Conservation (phyloP, 2,329 filamentous ascomycete genomes). For the Chaetomium globosum region DNA sequence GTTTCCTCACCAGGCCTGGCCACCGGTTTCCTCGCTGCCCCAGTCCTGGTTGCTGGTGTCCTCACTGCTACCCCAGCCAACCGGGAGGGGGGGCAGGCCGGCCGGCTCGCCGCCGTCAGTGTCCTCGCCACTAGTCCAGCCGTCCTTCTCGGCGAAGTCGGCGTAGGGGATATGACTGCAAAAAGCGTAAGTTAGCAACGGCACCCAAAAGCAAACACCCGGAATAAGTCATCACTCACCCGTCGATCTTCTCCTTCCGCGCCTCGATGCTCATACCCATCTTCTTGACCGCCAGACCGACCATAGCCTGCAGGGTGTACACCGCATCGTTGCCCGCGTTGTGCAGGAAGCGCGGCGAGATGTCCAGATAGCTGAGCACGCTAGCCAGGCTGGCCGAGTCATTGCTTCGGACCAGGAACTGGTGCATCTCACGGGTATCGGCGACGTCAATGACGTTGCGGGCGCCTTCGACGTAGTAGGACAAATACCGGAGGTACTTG, state of each 20-base stretch:
- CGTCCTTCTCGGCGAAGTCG: conserved; percentile 34
- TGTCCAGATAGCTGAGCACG: conserved; percentile 66
- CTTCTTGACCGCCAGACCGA: conserved; percentile 58
- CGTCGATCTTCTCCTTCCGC: conserved; percentile 4
- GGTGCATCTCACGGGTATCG: conserved; percentile 75
- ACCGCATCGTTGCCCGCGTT: conserved; percentile 87
- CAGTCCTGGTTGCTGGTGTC: not conserved
- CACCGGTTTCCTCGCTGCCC: not conserved
- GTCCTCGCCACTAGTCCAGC: conserved; percentile 42
- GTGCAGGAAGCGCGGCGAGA: conserved; percentile 69
- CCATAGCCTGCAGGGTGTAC: conserved; percentile 74
- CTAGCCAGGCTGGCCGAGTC: conserved; percentile 59
- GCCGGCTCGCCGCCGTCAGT: conserved; percentile 39
- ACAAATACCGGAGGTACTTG: conserved; percentile 65
- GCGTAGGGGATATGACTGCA: conserved; percentile 26
- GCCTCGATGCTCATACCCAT: conserved; percentile 38
- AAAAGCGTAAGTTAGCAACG: not conserved
- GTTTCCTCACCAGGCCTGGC: not conserved
- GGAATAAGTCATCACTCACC: conserved; percentile 15
- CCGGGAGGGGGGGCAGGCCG: not conserved
- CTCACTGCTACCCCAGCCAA: not conserved
- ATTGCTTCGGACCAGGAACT: conserved; percentile 58
- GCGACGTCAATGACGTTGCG: conserved; percentile 62
- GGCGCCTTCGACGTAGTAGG: conserved; percentile 57
- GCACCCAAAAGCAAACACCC: not conserved